phyloP scores from a whole-genome alignment of 1,284 basidiomycete species.

The Trichosporon sp. region DNA sequence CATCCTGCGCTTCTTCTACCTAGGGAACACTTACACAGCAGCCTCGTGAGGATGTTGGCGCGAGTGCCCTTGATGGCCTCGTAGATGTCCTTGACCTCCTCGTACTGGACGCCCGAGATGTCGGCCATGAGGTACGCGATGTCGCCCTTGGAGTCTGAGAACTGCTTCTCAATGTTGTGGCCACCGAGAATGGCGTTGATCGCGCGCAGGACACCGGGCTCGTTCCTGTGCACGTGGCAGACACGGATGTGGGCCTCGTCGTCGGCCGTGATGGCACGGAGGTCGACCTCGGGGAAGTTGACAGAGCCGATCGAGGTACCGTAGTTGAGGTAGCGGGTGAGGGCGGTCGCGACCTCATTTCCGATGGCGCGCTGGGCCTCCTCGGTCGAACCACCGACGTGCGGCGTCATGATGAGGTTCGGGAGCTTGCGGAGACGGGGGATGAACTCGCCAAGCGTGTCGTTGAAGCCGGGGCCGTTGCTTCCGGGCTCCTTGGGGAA shows the following conservation, averaged over 20 bases:
- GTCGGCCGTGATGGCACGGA: slow-evolving; percentile 80
- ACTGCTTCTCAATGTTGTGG: slow-evolving; percentile 99
- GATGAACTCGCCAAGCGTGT: slow-evolving; percentile 80
- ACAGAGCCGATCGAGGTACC: slow-evolving; percentile 89
- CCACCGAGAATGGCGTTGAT: slow-evolving; percentile 90
- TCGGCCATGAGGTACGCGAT: slow-evolving; percentile 86
- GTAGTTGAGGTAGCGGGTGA: slow-evolving; percentile 88
- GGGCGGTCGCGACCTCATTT: slow-evolving; percentile 83
- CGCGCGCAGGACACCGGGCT: slow-evolving; percentile 92
- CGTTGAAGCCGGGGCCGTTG: slow-evolving; percentile 82
- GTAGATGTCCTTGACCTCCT: slow-evolving; percentile 79
- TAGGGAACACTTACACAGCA: slow-evolving; percentile 59
- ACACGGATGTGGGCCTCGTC: slow-evolving; percentile 84
- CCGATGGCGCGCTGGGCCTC: slow-evolving; percentile 98
- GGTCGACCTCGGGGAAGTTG: slow-evolving; percentile 99
- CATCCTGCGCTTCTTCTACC: too few relatives aligned
- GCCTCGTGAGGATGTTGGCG: slow-evolving; percentile 83
- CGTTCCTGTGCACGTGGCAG: slow-evolving; percentile 95
- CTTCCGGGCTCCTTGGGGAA: slow-evolving; percentile 89
- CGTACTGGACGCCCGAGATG: slow-evolving; percentile 83
- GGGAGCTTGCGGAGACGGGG: slow-evolving; percentile 70
- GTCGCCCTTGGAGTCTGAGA: slow-evolving; percentile 93
- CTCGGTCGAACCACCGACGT: slow-evolving; percentile 98
- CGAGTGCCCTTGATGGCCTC: slow-evolving; percentile 78
- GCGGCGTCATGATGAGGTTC: slow-evolving; percentile 94